These are phyloP conservation scores for Vanrija humicola DNA, from an alignment of 1,284 basidiomycete genomes.

Conservation along the genomic window DNA sequence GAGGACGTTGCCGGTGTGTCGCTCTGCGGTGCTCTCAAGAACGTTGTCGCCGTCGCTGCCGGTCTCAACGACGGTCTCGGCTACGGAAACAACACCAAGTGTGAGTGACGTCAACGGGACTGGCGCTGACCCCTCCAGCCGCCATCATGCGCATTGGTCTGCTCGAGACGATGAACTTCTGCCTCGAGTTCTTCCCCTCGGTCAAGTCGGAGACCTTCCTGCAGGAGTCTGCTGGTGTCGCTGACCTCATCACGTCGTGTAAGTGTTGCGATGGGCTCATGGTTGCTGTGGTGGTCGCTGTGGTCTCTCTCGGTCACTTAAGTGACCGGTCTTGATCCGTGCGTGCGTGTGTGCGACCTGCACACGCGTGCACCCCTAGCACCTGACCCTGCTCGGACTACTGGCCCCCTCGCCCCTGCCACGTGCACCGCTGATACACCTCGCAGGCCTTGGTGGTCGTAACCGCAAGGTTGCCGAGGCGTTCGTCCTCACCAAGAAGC, in stretches of 20 bases:
- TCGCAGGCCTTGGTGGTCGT: constrained; percentile 53
- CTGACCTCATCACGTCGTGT: constrained; percentile 59
- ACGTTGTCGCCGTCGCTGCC: constrained; percentile 57
- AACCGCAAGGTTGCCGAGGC: constrained; percentile 54
- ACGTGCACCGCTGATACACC: too few species aligned
- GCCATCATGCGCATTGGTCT: constrained; percentile 58
- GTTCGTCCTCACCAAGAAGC: constrained; percentile 53
- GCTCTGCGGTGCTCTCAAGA: constrained; percentile 59
- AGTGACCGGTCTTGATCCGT: too few species aligned
- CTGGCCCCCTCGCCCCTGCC: too few species aligned
- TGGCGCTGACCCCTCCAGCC: constrained; percentile 30
- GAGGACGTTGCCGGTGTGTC: constrained; percentile 57
- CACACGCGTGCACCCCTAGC: too few species aligned
- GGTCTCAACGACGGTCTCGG: constrained; percentile 57
- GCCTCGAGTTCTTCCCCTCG: constrained; percentile 55
- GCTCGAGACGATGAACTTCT: constrained; percentile 53
- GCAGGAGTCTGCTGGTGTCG: constrained; percentile 55
- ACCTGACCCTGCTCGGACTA: too few species aligned
- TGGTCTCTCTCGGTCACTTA: too few species aligned
- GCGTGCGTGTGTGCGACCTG: too few species aligned
- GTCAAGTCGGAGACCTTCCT: constrained; percentile 56
- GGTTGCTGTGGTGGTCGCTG: background rate
- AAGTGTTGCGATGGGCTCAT: constrained; percentile 8
- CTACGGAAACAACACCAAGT: constrained; percentile 58
- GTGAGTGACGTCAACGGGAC: constrained; percentile 26